Evolutionary conservation across 179 eudicot species (phyloP).

Genomic region (Beta macrorhiza): DNA sequence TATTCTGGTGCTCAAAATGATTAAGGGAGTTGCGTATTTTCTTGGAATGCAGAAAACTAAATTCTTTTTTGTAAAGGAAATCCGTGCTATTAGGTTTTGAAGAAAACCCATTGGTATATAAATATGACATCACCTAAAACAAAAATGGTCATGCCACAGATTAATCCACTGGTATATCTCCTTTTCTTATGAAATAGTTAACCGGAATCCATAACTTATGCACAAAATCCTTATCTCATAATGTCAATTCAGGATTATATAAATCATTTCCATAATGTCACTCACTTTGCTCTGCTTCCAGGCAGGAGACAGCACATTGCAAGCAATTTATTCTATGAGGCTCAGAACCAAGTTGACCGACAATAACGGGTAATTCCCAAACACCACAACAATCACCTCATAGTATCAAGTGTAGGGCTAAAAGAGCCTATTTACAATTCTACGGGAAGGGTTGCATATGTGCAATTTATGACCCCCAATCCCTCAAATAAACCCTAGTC

Average conservation of each 20-base stretch:
- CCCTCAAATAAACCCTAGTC: background rate
- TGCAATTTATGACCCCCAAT: background rate
- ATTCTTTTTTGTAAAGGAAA: no score
- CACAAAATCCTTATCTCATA: no score
- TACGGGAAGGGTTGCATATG: background rate
- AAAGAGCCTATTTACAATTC: background rate
- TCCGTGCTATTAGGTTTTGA: no score
- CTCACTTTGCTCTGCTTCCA: background rate
- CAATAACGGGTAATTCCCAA: background rate
- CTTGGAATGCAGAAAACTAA: background rate
- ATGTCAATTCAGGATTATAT: background rate
- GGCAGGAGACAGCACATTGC: background rate
- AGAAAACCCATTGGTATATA: no score
- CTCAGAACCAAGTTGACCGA: background rate
- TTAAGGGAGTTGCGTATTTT: background rate
- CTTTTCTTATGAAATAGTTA: no score
- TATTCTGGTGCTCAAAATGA: background rate
- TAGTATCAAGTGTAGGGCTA: background rate
- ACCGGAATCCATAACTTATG: no score
- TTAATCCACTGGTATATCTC: no score
- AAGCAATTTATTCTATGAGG: background rate
- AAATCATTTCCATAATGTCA: background rate
- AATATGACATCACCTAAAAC: no score
- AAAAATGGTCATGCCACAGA: no score
- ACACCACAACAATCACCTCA: background rate